Evolutionary conservation across 2,329 filamentous ascomycete species (phyloP).

Genomic region (Apiospora hydei): DNA sequence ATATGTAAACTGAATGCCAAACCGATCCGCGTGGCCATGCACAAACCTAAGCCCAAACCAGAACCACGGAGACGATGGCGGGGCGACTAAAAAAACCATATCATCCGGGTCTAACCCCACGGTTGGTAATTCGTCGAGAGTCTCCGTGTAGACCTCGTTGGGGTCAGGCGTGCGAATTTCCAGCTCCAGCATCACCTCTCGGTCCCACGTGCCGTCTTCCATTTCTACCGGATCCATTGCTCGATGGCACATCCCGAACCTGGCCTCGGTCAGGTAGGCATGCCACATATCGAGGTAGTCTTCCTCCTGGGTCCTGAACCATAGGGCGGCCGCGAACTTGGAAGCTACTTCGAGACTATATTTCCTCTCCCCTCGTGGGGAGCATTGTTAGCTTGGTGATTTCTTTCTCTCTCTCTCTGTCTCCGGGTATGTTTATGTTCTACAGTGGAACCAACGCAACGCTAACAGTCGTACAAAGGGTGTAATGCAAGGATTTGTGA

Average conservation of each 20-base stretch:
- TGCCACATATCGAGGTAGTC: not conserved
- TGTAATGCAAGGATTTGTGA: not conserved
- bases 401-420: not conserved
- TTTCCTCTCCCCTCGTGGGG: not conserved
- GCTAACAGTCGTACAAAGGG: not conserved
- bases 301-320: not conserved
- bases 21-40: too few relatives aligned
- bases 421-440: not conserved
- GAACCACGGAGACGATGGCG: too few relatives aligned
- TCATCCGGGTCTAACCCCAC: too few relatives aligned
- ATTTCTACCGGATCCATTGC: not conserved
- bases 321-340: not conserved
- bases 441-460: not conserved
- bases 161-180: not conserved
- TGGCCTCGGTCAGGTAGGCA: not conserved
- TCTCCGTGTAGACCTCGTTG: not conserved
- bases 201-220: not conserved
- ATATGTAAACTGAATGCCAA: too few relatives aligned
- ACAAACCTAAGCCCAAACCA: too few relatives aligned
- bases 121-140: too few relatives aligned
- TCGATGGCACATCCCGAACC: not conserved
- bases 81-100: too few relatives aligned
- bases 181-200: not conserved
- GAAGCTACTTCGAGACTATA: not conserved
- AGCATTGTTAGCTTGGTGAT: not conserved